Conservation (phyloP, 192 early-diverging fungal genomes). For the Backusella parvicylindrica region DNA sequence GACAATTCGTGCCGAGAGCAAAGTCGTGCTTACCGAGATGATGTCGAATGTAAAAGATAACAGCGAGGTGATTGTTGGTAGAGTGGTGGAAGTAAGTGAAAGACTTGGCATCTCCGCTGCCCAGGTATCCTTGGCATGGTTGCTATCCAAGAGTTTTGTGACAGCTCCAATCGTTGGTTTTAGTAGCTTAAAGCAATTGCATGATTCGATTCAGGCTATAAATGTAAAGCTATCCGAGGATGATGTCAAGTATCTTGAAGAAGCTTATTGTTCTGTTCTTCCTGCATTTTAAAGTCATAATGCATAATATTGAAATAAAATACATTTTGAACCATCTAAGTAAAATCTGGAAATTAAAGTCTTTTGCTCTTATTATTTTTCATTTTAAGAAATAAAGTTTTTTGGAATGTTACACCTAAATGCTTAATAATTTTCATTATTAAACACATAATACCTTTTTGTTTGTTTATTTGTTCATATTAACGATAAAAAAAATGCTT, state of each 20-base stretch:
- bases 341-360: neutral
- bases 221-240: conserved; percentile 18
- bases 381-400: neutral
- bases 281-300: neutral
- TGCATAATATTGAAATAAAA: too few relatives aligned
- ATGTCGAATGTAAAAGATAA: neutral
- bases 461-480: neutral
- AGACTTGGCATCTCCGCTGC: conserved; percentile 15
- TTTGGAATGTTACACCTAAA: neutral
- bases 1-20: neutral
- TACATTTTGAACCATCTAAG: neutral
- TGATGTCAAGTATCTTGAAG: conserved; percentile 22
- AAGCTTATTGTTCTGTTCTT: neutral
- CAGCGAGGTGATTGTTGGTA: conserved; percentile 13
- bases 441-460: neutral
- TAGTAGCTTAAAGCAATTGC: conserved; percentile 19
- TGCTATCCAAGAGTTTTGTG: conserved; percentile 16
- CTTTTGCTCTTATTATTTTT: neutral
- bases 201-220: conserved; percentile 20
- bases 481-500: neutral
- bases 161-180: conserved; percentile 22
- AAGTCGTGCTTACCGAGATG: neutral
- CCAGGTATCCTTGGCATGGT: conserved; percentile 28
- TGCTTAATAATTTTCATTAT: neutral
- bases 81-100: conserved; percentile 20